These are phyloP conservation scores for Tulasnella sp. DNA, from an alignment of 768 basidiomycete genomes.

Conservation along the genomic window DNA sequence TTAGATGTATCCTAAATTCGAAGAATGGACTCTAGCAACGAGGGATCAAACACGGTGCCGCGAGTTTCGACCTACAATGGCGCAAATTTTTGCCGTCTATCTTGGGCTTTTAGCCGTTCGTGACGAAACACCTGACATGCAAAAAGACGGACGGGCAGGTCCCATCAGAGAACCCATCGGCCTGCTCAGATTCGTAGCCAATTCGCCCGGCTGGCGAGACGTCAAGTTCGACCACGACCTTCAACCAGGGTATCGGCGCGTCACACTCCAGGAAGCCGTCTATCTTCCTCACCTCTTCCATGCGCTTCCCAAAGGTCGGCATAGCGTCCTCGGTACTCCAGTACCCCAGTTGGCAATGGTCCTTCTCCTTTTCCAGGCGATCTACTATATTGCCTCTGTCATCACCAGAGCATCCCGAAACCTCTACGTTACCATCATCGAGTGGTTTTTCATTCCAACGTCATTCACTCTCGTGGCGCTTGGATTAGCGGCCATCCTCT, in stretches of 20 bases:
- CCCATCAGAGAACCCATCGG: neutral
- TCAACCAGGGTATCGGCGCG: slow-evolving; percentile 9
- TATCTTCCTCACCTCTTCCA: slow-evolving; percentile 11
- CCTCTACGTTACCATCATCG: slow-evolving; percentile 4
- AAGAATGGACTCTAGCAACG: slow-evolving; percentile 4
- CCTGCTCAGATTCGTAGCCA: neutral
- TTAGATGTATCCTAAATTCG: slow-evolving; percentile 14
- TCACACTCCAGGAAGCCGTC: slow-evolving; percentile 6
- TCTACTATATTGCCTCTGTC: neutral
- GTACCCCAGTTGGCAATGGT: slow-evolving; percentile 6
- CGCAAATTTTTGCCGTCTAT: slow-evolving; percentile 17
- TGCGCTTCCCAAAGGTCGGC: slow-evolving; percentile 8
- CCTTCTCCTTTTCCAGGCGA: slow-evolving; percentile 1
- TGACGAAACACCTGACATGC: neutral
- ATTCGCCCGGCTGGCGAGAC: slow-evolving; percentile 8
- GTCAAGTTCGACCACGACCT: slow-evolving; percentile 8
- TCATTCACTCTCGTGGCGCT: neutral
- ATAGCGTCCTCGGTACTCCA: neutral
- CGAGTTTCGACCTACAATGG: slow-evolving; percentile 12
- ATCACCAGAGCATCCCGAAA: neutral
- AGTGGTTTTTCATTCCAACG: slow-evolving; percentile 17
- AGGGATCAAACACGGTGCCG: slow-evolving; percentile 1
- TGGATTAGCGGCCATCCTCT: neutral
- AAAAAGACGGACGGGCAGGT: neutral
- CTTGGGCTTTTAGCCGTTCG: slow-evolving; percentile 12